phyloP scores from a whole-genome alignment of 2,329 filamentous ascomycete genomes.

The Aureobasidium sp. region DNA sequence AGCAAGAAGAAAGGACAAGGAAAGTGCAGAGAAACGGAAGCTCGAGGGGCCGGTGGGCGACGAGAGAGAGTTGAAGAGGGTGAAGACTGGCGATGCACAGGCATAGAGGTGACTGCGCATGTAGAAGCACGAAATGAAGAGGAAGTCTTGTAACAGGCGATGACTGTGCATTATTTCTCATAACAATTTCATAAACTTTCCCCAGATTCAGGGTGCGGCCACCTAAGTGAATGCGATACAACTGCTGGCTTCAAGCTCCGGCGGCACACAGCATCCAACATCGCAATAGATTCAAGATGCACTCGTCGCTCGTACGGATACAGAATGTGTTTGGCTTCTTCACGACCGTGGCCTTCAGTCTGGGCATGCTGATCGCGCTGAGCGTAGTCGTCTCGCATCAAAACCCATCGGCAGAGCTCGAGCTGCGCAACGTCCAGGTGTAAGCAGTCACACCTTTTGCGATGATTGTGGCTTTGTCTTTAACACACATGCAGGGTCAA shows the following conservation, averaged over 20 bases:
- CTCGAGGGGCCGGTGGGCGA: conserved; percentile 11
- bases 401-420: conserved; percentile 55
- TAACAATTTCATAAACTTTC: background rate
- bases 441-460: conserved; percentile 36
- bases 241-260: conserved; percentile 2
- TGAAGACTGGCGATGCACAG: background rate
- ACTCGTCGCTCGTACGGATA: conserved; percentile 72
- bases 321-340: conserved; percentile 98
- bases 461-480: background rate
- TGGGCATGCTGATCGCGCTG: conserved; percentile 70
- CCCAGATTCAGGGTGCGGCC: background rate
- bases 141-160: background rate
- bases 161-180: background rate
- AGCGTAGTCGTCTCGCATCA: conserved; percentile 66
- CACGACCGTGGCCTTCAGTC: conserved; percentile 79
- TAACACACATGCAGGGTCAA: conserved; percentile 52
- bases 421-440: conserved; percentile 75
- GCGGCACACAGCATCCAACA: background rate
- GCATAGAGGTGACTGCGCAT: background rate
- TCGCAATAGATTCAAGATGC: conserved; percentile 49
- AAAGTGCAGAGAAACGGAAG: conserved; percentile 43
- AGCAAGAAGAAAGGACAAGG: conserved; percentile 36
- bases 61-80: conserved; percentile 7
- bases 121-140: background rate
- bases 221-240: background rate